These are phyloP conservation scores for Pestalotiopsis sp. DNA, from an alignment of 2,329 filamentous ascomycete genomes.

Conservation along the genomic window DNA sequence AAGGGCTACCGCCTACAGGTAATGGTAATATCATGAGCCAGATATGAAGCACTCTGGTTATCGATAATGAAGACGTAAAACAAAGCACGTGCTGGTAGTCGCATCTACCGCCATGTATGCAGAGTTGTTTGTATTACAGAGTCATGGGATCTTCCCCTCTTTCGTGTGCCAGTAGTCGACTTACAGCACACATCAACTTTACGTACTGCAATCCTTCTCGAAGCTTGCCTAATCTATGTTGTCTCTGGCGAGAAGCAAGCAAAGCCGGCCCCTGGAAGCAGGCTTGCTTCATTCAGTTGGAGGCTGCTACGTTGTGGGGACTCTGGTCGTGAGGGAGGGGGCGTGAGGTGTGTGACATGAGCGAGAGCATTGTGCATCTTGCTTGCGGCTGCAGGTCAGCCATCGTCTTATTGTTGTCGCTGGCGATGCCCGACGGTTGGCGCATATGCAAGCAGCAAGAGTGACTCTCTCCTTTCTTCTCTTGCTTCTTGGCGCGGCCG, in stretches of 20 bases:
- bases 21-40: background rate
- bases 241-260: background rate
- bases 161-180: background rate
- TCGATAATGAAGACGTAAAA: background rate
- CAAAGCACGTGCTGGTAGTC: background rate
- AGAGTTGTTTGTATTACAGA: background rate
- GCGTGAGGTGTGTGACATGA: background rate
- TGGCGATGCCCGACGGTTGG: constrained; percentile 7
- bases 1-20: background rate
- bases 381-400: constrained; percentile 10
- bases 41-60: background rate
- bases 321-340: background rate
- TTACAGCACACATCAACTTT: background rate
- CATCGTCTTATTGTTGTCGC: background rate
- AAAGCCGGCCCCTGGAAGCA: background rate
- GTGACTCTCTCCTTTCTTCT: background rate
- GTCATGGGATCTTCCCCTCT: constrained; percentile 3
- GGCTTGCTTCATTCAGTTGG: background rate
- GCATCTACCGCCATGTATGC: background rate
- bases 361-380: constrained; percentile 3
- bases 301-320: background rate
- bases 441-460: background rate
- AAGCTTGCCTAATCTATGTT: background rate
- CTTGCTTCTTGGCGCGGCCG: background rate
- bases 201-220: background rate